These are phyloP conservation scores for Durotheca rogersii DNA, from an alignment of 495 filamentous ascomycete species.

Conservation along the genomic window DNA sequence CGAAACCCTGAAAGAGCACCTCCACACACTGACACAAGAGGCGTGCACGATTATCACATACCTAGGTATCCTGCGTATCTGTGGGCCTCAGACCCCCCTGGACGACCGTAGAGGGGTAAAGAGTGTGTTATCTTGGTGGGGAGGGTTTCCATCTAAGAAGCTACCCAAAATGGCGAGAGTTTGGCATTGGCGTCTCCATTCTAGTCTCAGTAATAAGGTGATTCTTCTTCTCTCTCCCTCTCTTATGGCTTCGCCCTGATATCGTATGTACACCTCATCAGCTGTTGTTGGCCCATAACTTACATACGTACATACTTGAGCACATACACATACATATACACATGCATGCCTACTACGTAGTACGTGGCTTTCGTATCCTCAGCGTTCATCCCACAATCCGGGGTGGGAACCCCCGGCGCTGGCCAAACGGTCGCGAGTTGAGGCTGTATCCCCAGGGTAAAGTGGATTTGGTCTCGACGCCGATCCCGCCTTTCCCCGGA, in stretches of 20 bases:
- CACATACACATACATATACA: too few species aligned
- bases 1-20: too few species aligned
- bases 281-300: too few species aligned
- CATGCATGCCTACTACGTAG: too few species aligned
- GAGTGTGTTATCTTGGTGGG: constrained; percentile 30
- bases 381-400: constrained; percentile 3
- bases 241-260: too few species aligned
- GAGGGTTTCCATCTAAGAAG: constrained; percentile 10
- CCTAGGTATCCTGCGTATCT: constrained; percentile 25
- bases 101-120: constrained; percentile 20
- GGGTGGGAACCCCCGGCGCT: not conserved
- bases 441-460: constrained; percentile 13
- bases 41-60: not conserved
- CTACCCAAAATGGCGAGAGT: too few species aligned
- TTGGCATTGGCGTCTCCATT: too few species aligned
- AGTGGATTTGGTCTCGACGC: constrained; percentile 7
- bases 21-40: too few species aligned
- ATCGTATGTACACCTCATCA: too few species aligned
- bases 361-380: constrained; percentile 23
- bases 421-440: constrained; percentile 2
- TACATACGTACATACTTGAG: too few species aligned
- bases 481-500: constrained; percentile 26
- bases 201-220: too few species aligned
- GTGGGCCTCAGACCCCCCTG: constrained; percentile 28
- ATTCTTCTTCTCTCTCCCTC: too few species aligned